Percentiles rank a stretch among this genome's conserved stretches.
Evolutionary conservation across 257 asterid genomes (phyloP).

Genomic region (Capsicum baccatum): DNA sequence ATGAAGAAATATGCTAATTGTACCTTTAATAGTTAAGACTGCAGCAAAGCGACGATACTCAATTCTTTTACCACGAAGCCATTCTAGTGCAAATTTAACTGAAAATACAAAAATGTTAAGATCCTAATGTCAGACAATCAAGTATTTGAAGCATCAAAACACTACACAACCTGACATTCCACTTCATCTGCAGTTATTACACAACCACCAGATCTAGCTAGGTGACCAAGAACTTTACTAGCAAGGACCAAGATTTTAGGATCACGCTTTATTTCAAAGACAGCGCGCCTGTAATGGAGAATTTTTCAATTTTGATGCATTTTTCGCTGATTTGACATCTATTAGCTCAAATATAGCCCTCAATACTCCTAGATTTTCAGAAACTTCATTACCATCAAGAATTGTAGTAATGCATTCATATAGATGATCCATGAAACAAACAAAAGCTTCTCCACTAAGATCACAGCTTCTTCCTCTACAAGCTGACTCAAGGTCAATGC

Average conservation of each 20-base stretch:
- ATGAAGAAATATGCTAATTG: no score
- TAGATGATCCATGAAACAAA: conserved; percentile 40
- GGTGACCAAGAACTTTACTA: conserved; percentile 93
- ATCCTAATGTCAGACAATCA: conserved; percentile 4
- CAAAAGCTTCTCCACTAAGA: no score
- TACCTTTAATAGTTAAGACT: conserved; percentile 75
- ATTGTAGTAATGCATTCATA: no score
- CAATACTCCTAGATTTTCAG: conserved; percentile 93
- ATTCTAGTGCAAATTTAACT: conserved; percentile 87
- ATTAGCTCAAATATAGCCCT: conserved; percentile 96
- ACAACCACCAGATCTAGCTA: conserved; percentile 99
- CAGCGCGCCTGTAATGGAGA: no score
- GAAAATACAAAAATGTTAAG: conserved; percentile 44
- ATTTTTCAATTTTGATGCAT: conserved; percentile 87
- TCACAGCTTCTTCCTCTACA: no score
- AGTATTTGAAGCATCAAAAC: conserved; percentile 32
- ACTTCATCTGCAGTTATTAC: conserved; percentile 99
- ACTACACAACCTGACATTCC: conserved; percentile 96
- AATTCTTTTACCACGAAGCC: conserved; percentile 95
- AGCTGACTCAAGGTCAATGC: no score
- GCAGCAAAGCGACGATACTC: conserved; percentile 98
- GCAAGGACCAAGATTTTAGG: conserved; percentile 86
- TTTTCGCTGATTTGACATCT: conserved; percentile 89
- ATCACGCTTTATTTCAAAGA: conserved; percentile 90
- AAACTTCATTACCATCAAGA: conserved; percentile 80